Percentiles rank a stretch among this genome's conserved stretches.
phyloP scores from a whole-genome alignment of 2,329 filamentous ascomycete genomes.

The Fusarium liriodendri region DNA sequence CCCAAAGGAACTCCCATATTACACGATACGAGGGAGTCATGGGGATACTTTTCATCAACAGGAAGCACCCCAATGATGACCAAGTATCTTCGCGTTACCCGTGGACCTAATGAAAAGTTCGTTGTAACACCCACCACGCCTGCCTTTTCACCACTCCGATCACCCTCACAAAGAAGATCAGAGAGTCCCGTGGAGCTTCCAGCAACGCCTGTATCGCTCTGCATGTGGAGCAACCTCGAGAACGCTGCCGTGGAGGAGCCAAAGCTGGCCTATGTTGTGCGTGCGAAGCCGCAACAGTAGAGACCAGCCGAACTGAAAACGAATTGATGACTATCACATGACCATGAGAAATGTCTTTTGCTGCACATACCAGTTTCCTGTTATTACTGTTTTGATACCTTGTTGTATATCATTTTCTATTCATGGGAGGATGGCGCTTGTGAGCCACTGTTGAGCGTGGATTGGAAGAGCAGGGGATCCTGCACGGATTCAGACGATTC shows the following conservation, averaged over 20 bases:
- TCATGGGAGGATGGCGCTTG: neutral
- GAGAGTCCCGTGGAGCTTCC: constrained; percentile 41
- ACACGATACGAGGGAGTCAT: constrained; percentile 21
- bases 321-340: constrained; percentile 28
- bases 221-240: constrained; percentile 43
- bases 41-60: constrained; percentile 36
- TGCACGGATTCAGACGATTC: neutral
- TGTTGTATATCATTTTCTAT: constrained; percentile 9
- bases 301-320: neutral
- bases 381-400: neutral
- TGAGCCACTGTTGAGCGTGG: neutral
- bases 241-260: constrained; percentile 42
- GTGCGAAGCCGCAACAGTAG: constrained; percentile 15
- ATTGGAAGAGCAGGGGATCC: neutral
- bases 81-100: constrained; percentile 32
- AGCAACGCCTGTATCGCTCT: constrained; percentile 43
- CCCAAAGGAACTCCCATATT: constrained; percentile 5
- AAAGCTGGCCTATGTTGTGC: constrained; percentile 42
- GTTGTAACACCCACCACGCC: constrained; percentile 39
- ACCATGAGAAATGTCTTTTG: constrained; percentile 21
- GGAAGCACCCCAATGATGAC: constrained; percentile 24
- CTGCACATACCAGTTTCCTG: constrained; percentile 9
- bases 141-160: constrained; percentile 31
- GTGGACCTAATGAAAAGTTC: constrained; percentile 42
- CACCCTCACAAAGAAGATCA: constrained; percentile 4